Conservation (phyloP, 2,329 filamentous ascomycete genomes). For the Aspergillus sp. region DNA sequence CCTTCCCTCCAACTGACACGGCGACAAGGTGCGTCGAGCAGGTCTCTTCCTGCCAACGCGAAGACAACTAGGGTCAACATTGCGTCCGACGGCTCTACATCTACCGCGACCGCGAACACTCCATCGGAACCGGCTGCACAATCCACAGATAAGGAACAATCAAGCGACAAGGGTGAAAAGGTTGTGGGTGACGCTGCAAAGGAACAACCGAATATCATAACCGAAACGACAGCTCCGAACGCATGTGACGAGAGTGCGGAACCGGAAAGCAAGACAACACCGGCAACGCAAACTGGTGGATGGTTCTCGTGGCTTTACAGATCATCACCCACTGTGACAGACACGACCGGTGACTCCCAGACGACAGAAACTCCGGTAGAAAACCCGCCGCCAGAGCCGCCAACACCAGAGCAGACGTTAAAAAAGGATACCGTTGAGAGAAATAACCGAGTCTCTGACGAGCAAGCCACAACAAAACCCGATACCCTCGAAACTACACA, state of each 20-base stretch:
- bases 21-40: slow-evolving; percentile 33
- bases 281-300: slow-evolving; percentile 17
- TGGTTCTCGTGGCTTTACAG: slow-evolving; percentile 37
- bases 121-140: slow-evolving; percentile 10
- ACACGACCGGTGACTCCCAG: slow-evolving; percentile 6
- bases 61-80: slow-evolving; percentile 42
- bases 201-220: slow-evolving; percentile 10
- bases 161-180: slow-evolving; percentile 10
- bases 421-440: slow-evolving; percentile 7
- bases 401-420: slow-evolving; percentile 5
- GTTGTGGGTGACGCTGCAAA: slow-evolving; percentile 12
- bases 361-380: slow-evolving; percentile 6
- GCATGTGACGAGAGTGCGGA: slow-evolving; percentile 4
- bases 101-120: slow-evolving; percentile 19
- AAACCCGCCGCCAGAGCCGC: slow-evolving; percentile 2
- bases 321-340: slow-evolving; percentile 11
- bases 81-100: slow-evolving; percentile 34
- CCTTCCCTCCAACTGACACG: slow-evolving; percentile 39
- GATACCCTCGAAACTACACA: slow-evolving; percentile 2
- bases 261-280: slow-evolving; percentile 5
- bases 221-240: slow-evolving; percentile 10
- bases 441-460: slow-evolving; percentile 4
- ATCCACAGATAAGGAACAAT: slow-evolving; percentile 14
- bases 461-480: slow-evolving; percentile 5
- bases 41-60: slow-evolving; percentile 40